Percentiles rank a stretch among this genome's conserved stretches.
Conservation (phyloP, 2,329 filamentous ascomycete species). For the Apiospora malaysiana region DNA sequence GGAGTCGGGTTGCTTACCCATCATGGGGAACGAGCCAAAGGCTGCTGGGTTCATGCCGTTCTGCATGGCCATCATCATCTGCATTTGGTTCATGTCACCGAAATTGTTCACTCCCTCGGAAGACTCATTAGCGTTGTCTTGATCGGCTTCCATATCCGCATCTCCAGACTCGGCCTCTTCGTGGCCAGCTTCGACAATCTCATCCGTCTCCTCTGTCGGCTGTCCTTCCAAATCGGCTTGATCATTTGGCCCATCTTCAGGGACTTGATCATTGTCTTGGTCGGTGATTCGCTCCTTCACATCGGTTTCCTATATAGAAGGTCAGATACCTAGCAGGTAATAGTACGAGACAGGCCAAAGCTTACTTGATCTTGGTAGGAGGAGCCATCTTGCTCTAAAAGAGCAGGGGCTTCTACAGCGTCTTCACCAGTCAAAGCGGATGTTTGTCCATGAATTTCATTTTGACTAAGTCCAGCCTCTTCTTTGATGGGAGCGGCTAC, state of each 20-base stretch:
- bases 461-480: conserved; percentile 14
- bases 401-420: conserved; percentile 25
- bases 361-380: conserved; percentile 28
- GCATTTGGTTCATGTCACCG: conserved; percentile 78
- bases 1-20: conserved; percentile 69
- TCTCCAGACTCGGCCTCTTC: conserved; percentile 40
- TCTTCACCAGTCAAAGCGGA: background rate
- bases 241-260: conserved; percentile 22
- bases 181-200: conserved; percentile 28
- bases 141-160: conserved; percentile 37
- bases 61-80: conserved; percentile 80
- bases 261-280: conserved; percentile 21
- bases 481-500: conserved; percentile 12
- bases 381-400: conserved; percentile 3
- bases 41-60: conserved; percentile 64
- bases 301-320: background rate
- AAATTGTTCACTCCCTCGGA: conserved; percentile 65
- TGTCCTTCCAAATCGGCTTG: conserved; percentile 25
- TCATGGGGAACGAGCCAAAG: conserved; percentile 74
- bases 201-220: conserved; percentile 22
- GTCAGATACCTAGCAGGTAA: background rate
- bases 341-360: background rate
- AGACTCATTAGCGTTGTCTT: conserved; percentile 50
- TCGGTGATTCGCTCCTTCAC: background rate
- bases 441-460: conserved; percentile 23